Base-by-base conservation (phyloP, 257 asterid species). In the Solanum peruvianum region DNA sequence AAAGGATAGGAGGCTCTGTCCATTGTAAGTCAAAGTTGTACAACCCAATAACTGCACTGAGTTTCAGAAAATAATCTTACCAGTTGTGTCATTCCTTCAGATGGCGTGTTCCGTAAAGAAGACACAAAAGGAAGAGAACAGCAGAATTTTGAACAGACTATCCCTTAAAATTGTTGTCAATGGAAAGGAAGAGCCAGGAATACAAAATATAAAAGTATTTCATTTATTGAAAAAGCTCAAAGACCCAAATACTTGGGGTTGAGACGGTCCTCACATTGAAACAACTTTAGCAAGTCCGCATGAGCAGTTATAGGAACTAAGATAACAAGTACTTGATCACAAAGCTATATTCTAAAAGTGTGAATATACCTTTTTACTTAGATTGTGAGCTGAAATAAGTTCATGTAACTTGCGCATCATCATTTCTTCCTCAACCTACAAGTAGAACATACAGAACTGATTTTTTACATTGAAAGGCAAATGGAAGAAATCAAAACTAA, bases 401-500 rank as follows among this genome's bases (percentile, higher is more conserved):
- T 95, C 98, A 72, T 94, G 93, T 92, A 91, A 97, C 89, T 94
- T 94, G 89, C 94, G 96, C 99, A 95, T 97, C 89, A 95, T 82
- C 98, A 97, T 93, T 89, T 95, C 98, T 90, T 97, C 98, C 91
- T 95, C 98, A 16, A 95, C 97, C 98, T 95, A 90, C 88, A 90
- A 87, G 81, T 7, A 72, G 44, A 29, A 31, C 45, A 29, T 80
- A 49, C 11, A 18, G 11, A 27, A 47, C 27, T 47, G 44, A 80
- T 80, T 1, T 21, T 47, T 16, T 80, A 29, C 10, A 47, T 18
- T 47, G 18, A 10, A 78, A 27, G 27, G 85, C 18, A 29, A 80
- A 41, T 42, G n/a, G 5, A 49, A 47, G 85, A 49, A 47, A 81
- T 81, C 23, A 49, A 3, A 81, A 81, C 42, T 7, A 20, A 49